A percentile compares a stretch with the other conserved stretches of the same genome.
phyloP scores from a whole-genome alignment of 139 green algal genomes.

The Micractinium conductrix region DNA sequence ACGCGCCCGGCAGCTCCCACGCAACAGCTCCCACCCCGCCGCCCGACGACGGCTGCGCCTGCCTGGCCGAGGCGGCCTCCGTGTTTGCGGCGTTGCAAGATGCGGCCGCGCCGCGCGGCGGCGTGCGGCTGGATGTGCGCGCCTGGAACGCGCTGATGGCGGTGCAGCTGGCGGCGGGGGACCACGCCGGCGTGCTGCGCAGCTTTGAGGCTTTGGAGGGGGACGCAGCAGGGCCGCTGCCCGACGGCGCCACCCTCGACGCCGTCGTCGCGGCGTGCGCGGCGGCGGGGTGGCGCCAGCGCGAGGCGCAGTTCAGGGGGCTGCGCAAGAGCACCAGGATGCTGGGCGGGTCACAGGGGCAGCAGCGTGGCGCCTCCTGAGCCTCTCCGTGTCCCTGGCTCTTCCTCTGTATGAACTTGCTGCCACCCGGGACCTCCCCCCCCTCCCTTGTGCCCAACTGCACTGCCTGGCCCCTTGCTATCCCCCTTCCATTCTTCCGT shows the following conservation, averaged over 20 bases:
- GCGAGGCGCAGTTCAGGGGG: not conserved
- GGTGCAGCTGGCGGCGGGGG: constrained; percentile 23
- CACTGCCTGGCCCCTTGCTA: too few species aligned
- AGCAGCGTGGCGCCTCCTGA: too few species aligned
- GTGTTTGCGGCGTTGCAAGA: not conserved
- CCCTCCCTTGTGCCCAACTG: too few species aligned
- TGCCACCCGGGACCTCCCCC: too few species aligned
- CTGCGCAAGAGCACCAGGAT: constrained; percentile 19
- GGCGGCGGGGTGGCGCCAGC: not conserved
- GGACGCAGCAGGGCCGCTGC: not conserved
- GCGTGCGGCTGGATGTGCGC: constrained; percentile 9
- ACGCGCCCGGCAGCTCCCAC: not conserved
- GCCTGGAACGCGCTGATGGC: constrained; percentile 15
- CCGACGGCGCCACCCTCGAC: constrained; percentile 7
- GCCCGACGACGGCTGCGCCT: not conserved
- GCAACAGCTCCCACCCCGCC: not conserved
- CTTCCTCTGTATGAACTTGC: too few species aligned
- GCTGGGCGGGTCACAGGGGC: constrained; percentile 24
- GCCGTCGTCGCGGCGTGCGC: constrained; percentile 8
- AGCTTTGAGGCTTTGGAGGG: constrained; percentile 5
- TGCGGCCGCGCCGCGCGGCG: not conserved
- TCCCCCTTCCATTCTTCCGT: too few species aligned
- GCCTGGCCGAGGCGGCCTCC: not conserved
- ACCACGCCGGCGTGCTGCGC: constrained; percentile 8
- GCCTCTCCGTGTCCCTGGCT: not conserved